Base-by-base conservation (phyloP, 306 rosid species). In the Echinosophora koreensis region DNA sequence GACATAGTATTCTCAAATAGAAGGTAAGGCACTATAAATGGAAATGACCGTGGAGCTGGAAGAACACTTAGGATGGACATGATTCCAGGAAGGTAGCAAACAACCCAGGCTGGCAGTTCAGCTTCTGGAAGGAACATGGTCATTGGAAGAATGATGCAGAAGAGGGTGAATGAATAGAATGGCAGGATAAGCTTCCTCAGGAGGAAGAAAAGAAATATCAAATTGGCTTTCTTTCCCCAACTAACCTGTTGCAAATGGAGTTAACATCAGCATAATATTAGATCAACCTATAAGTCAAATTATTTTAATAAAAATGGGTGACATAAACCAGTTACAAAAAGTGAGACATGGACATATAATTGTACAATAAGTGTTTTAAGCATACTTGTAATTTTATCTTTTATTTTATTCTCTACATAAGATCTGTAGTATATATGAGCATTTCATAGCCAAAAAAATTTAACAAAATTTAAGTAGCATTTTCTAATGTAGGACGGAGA, bases 81-180 rank as follows among this genome's bases (percentile, higher is more conserved):
- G 68, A 88, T n/a, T 77, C 97, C 99, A 6, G 99, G 99, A 82
- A 95, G 83, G 80, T 95, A 95, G 76, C 97, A 92, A 67, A 95
- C 99, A 56, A 95, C 99, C 97, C 97, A 90, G 28, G 92, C 88
- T 4, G 99, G 99, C 55, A 92, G 92, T 79, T 90, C 92, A 79
- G 99, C 97, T 88, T 95, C 99, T 15, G 99, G 99, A 68, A 95
- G 93, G 82, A 95, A 95, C 99, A 95, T 95, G 85, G 97, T 92
- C 81, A 95, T 54, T 8, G 99, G 99, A 79, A 95, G 99, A 87
- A 95, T 95, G 88, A 95, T 89, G 87, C 99, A 95, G 76, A 95
- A 95, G 76, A 95, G 90, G 71, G 97, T 95, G 87, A 95, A 95
- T 2, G 99, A 95, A 87, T 95, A 95, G 77, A 95, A 95, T 58